Conservation (phyloP, 495 filamentous ascomycete species). For the Neurospora tetrasperma region DNA sequence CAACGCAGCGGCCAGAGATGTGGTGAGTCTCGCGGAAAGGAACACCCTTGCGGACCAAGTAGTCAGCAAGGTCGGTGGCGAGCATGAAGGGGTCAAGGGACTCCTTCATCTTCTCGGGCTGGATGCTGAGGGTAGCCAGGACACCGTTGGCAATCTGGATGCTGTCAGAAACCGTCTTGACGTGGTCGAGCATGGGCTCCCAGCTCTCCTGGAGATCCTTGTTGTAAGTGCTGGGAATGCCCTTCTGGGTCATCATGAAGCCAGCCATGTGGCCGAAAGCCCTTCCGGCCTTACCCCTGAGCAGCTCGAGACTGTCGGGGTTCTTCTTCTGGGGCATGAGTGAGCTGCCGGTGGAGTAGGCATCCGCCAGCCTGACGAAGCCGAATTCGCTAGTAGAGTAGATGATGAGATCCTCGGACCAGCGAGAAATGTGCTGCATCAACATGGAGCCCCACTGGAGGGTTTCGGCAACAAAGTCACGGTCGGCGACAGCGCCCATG, state of each 20-base stretch:
- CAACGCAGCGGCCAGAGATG: constrained; percentile 74
- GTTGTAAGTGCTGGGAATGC: constrained; percentile 85
- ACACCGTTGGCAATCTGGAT: constrained; percentile 81
- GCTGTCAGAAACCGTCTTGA: constrained; percentile 79
- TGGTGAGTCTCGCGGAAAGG: constrained; percentile 82
- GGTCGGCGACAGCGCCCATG: constrained; percentile 72
- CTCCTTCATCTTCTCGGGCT: constrained; percentile 66
- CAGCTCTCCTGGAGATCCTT: constrained; percentile 89
- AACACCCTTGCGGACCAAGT: constrained; percentile 82
- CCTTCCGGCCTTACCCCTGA: constrained; percentile 78
- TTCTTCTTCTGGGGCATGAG: constrained; percentile 89
- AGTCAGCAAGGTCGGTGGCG: constrained; percentile 79
- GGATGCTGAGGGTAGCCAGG: constrained; percentile 59
- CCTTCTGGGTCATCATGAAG: constrained; percentile 80
- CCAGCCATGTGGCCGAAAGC: constrained; percentile 85
- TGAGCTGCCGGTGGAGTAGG: constrained; percentile 73
- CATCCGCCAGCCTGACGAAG: constrained; percentile 74
- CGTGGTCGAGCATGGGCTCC: constrained; percentile 77
- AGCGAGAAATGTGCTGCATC: constrained; percentile 80
- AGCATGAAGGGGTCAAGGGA: constrained; percentile 63
- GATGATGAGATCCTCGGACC: constrained; percentile 84
- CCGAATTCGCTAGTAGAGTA: constrained; percentile 76
- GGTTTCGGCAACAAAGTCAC: constrained; percentile 83
- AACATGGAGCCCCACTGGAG: constrained; percentile 82
- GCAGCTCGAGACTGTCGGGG: constrained; percentile 73